phyloP scores from a whole-genome alignment of 768 basidiomycete genomes.

The Boletus speciosus region DNA sequence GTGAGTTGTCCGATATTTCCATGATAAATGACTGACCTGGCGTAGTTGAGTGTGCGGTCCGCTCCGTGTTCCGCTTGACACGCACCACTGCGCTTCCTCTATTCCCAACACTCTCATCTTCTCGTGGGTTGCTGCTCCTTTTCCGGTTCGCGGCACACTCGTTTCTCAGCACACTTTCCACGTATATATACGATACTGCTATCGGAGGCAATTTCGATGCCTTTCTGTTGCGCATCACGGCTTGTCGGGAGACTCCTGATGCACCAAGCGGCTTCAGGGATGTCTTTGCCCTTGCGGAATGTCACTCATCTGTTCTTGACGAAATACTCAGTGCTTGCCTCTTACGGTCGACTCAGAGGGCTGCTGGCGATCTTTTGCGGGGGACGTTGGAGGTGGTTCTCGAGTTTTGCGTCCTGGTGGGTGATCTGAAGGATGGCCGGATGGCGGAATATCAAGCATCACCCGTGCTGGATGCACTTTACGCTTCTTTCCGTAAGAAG shows the following conservation, averaged over 20 bases:
- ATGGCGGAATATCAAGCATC: slow-evolving; percentile 67
- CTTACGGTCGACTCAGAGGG: slow-evolving; percentile 62
- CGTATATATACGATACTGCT: slow-evolving; percentile 77
- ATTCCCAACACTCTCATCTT: slow-evolving; percentile 55
- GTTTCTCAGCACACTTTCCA: slow-evolving; percentile 63
- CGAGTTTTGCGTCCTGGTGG: slow-evolving; percentile 62
- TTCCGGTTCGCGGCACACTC: slow-evolving; percentile 73
- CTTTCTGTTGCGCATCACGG: slow-evolving; percentile 49
- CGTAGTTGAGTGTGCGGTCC: slow-evolving; percentile 64
- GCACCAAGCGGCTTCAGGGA: slow-evolving; percentile 47
- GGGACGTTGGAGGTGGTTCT: slow-evolving; percentile 62
- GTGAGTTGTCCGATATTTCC: slow-evolving; percentile 35
- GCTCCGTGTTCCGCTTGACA: slow-evolving; percentile 64
- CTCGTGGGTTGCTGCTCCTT: slow-evolving; percentile 54
- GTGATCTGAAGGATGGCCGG: slow-evolving; percentile 51
- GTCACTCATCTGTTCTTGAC: slow-evolving; percentile 68
- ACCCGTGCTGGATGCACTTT: slow-evolving; percentile 51
- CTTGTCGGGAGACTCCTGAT: slow-evolving; percentile 22
- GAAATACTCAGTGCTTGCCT: slow-evolving; percentile 75
- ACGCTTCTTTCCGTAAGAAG: slow-evolving; percentile 49
- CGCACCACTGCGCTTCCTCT: slow-evolving; percentile 40
- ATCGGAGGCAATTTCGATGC: slow-evolving; percentile 74
- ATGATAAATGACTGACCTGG: slow-evolving; percentile 1
- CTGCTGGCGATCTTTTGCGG: slow-evolving; percentile 61
- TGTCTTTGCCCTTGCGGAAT: slow-evolving; percentile 65